Conservation (phyloP, 2,329 filamentous ascomycete genomes). For the Cryphonectria radicalis region DNA sequence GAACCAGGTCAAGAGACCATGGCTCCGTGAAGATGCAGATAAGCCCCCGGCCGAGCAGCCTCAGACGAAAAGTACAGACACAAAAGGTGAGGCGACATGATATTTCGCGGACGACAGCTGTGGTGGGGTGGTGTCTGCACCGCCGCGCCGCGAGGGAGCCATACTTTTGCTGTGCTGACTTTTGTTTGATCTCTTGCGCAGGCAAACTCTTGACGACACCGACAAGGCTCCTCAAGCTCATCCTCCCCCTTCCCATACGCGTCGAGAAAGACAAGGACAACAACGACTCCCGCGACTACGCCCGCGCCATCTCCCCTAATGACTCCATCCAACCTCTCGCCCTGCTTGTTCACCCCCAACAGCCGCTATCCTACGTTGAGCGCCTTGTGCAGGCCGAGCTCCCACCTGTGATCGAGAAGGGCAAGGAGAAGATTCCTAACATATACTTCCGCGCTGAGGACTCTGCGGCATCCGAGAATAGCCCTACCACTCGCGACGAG, state of each 20-base stretch:
- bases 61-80: conserved; percentile 34
- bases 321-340: conserved; percentile 76
- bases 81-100: conserved; percentile 36
- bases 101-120: background rate
- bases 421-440: conserved; percentile 70
- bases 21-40: conserved; percentile 65
- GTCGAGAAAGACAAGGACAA: conserved; percentile 45
- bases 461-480: conserved; percentile 62
- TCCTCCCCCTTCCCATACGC: conserved; percentile 67
- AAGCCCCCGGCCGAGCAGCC: conserved; percentile 40
- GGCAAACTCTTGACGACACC: conserved; percentile 82
- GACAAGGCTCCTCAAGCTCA: conserved; percentile 77
- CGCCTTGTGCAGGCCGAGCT: conserved; percentile 87
- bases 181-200: conserved; percentile 29
- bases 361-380: conserved; percentile 89
- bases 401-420: conserved; percentile 67
- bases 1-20: conserved; percentile 65
- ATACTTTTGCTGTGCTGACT: conserved; percentile 13
- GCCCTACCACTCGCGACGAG: conserved; percentile 39
- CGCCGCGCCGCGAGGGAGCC: background rate
- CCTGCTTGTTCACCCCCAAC: conserved; percentile 84
- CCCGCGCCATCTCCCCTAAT: conserved; percentile 42
- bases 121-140: background rate
- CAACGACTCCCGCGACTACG: conserved; percentile 40
- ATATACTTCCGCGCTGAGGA: conserved; percentile 83